Evolutionary conservation across 768 basidiomycete species (phyloP).

Genomic region (Mycena crocata): DNA sequence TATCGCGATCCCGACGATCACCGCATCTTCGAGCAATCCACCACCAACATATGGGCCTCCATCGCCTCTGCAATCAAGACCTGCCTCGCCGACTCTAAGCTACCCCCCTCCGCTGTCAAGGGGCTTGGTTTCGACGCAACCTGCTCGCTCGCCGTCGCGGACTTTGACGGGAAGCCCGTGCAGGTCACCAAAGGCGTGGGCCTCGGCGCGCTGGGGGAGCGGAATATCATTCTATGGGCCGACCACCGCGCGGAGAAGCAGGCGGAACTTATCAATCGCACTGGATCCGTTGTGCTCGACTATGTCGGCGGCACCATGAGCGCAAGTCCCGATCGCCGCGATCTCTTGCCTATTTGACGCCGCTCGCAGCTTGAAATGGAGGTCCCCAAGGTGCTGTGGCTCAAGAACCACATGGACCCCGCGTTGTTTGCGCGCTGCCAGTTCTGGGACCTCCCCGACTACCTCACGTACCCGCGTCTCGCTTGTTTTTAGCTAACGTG

Average conservation of each 20-base stretch:
- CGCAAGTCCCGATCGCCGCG: constrained; percentile 55
- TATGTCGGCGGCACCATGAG: constrained; percentile 98
- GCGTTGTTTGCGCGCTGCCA: constrained; percentile 79
- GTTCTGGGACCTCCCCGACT: constrained; percentile 95
- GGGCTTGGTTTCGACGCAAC: constrained; percentile 97
- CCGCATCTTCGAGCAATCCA: constrained; percentile 97
- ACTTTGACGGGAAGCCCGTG: constrained; percentile 78
- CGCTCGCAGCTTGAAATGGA: constrained; percentile 93
- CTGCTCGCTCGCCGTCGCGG: constrained; percentile 91
- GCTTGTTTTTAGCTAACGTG: no score
- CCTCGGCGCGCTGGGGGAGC: constrained; percentile 74
- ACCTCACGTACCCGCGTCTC: constrained; percentile 95
- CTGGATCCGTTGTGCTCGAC: constrained; percentile 86
- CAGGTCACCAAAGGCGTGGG: constrained; percentile 75
- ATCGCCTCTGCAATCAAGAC: constrained; percentile 71
- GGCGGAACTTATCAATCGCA: constrained; percentile 89
- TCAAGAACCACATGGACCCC: constrained; percentile 87
- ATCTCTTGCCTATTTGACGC: neutral
- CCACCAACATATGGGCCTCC: constrained; percentile 84
- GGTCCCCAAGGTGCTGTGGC: constrained; percentile 96
- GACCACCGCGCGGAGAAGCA: constrained; percentile 96
- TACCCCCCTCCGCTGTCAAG: constrained; percentile 73
- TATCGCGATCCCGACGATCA: constrained; percentile 88
- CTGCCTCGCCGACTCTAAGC: constrained; percentile 68
- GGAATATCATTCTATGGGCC: constrained; percentile 95